Conservation (phyloP, 2,329 filamentous ascomycete species). For the Alternaria ethzedia region DNA sequence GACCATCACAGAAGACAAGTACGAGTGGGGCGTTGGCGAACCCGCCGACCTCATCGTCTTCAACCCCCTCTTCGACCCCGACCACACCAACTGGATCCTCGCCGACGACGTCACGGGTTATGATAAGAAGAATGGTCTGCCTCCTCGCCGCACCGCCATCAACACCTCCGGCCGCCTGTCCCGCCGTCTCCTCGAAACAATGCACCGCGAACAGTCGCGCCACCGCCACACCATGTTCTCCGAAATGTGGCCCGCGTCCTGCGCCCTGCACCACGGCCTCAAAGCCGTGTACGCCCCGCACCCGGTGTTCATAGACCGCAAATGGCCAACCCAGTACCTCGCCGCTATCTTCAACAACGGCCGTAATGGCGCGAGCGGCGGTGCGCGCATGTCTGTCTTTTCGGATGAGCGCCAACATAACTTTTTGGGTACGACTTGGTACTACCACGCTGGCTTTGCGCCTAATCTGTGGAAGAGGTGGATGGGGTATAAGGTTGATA, state of each 20-base stretch:
- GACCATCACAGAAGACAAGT: constrained; percentile 61
- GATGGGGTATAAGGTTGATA: constrained; percentile 61
- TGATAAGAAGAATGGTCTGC: constrained; percentile 59
- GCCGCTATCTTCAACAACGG: constrained; percentile 64
- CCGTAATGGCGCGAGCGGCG: constrained; percentile 58
- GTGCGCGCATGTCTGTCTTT: constrained; percentile 57
- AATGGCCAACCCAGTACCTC: constrained; percentile 62
- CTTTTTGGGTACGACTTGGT: constrained; percentile 61
- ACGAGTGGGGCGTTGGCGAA: constrained; percentile 72
- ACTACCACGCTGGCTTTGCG: constrained; percentile 60
- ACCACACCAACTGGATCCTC: constrained; percentile 75
- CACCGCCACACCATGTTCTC: constrained; percentile 75
- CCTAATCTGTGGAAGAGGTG: constrained; percentile 63
- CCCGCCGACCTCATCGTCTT: constrained; percentile 78
- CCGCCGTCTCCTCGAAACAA: constrained; percentile 68
- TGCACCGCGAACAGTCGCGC: constrained; percentile 77
- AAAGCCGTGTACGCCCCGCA: constrained; percentile 74
- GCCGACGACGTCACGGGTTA: constrained; percentile 74
- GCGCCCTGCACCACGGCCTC: constrained; percentile 76
- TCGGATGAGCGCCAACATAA: constrained; percentile 60
- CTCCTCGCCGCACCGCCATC: constrained; percentile 73
- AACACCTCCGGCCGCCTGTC: constrained; percentile 74
- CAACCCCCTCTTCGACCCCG: constrained; percentile 76
- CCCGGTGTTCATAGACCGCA: constrained; percentile 63
- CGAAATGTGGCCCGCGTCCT: constrained; percentile 78